These are phyloP conservation scores for Schizochytrium sp. DNA, from an alignment of 108 stramenopile genomes.

Conservation along the genomic window DNA sequence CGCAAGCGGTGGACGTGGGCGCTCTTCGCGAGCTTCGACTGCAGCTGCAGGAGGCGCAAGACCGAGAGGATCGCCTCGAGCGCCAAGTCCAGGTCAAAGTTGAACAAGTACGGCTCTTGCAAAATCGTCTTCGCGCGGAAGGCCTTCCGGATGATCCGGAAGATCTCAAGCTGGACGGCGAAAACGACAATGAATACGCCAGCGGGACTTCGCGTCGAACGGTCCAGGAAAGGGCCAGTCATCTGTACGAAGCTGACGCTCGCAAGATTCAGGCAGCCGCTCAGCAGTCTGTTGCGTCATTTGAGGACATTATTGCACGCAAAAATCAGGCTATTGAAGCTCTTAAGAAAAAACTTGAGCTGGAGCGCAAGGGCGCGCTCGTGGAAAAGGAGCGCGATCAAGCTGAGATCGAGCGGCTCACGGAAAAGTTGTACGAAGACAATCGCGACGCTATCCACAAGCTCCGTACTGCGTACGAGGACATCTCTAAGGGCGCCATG, in stretches of 20 bases:
- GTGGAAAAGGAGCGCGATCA: conserved; percentile 16
- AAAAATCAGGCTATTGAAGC: conserved; percentile 22
- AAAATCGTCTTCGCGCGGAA: not conserved
- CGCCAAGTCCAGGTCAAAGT: not conserved
- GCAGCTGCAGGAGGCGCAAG: not conserved
- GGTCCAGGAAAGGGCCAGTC: not conserved
- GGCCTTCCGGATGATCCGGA: not conserved
- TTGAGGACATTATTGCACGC: not conserved
- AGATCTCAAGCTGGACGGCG: not conserved
- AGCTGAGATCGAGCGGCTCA: conserved; percentile 21
- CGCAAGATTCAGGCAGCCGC: conserved; percentile 18
- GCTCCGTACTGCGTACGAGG: conserved; percentile 17
- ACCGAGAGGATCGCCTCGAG: not conserved
- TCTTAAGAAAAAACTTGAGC: conserved; percentile 13
- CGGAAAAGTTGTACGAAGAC: conserved; percentile 21
- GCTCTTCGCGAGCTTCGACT: not conserved
- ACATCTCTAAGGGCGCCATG: not conserved
- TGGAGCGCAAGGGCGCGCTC: not conserved
- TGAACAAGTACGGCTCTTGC: not conserved
- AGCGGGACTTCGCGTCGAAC: not conserved
- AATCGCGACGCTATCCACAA: conserved; percentile 22
- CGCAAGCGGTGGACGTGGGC: not conserved
- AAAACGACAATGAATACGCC: not conserved
- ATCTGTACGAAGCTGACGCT: not conserved
- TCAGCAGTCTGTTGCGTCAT: conserved; percentile 15